Evolutionary conservation across 352 stramenopile species (phyloP).

Genomic region (Pythium aristosporum): DNA sequence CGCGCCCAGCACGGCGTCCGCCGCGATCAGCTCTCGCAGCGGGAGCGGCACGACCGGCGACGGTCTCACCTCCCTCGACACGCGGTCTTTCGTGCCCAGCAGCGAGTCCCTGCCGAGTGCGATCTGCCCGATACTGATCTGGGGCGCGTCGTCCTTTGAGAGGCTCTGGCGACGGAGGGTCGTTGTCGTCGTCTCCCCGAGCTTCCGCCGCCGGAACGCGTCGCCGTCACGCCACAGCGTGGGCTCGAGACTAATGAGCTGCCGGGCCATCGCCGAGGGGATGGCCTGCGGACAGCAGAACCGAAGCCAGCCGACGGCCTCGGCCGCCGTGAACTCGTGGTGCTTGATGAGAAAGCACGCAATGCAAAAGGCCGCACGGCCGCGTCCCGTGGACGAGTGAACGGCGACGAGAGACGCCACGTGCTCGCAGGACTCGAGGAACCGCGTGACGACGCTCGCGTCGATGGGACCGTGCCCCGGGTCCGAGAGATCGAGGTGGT

Average conservation of each 20-base stretch:
- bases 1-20: constrained; percentile 16
- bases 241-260: constrained; percentile 87
- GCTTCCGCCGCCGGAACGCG: constrained; percentile 27
- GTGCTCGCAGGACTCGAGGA: constrained; percentile 90
- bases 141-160: constrained; percentile 14
- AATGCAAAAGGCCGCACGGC: constrained; percentile 94
- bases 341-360: constrained; percentile 99
- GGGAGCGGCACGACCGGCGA: constrained; percentile 5
- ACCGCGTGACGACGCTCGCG: constrained; percentile 71
- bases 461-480: constrained; percentile 31
- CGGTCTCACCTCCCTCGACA: constrained; percentile 3
- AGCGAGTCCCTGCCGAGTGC: constrained; percentile 52
- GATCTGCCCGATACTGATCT: constrained; percentile 72
- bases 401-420: constrained; percentile 43
- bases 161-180: constrained; percentile 2
- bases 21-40: constrained; percentile 17
- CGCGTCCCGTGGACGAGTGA: constrained; percentile 86
- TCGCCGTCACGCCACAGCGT: constrained; percentile 70
- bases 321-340: constrained; percentile 90
- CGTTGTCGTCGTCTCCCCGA: neutral
- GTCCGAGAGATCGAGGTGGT: constrained; percentile 91
- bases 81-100: constrained; percentile 44
- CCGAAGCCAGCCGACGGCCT: constrained; percentile 95
- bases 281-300: constrained; percentile 91
- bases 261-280: constrained; percentile 83